Conservation (phyloP, 495 filamentous ascomycete species). For the Xylaria grammica region DNA sequence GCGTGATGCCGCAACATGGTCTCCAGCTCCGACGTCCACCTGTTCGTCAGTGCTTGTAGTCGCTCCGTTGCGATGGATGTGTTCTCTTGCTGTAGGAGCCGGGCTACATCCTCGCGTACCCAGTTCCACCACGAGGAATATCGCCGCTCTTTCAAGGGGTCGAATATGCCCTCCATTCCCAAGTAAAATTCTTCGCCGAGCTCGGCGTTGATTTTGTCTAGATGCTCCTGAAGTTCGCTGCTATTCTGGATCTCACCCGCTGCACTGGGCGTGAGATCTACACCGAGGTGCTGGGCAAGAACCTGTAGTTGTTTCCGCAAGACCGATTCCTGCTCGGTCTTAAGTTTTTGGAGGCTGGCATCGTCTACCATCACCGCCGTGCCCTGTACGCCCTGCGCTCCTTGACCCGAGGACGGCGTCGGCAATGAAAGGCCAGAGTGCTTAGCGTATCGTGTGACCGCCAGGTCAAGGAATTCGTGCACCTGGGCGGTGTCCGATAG, state of each 20-base stretch:
- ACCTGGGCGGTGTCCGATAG: slow-evolving; percentile 76
- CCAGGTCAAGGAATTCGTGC: slow-evolving; percentile 76
- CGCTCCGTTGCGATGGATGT: slow-evolving; percentile 61
- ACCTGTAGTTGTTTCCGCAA: slow-evolving; percentile 88
- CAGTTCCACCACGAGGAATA: slow-evolving; percentile 93
- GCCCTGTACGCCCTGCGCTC: slow-evolving; percentile 61
- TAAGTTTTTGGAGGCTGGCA: slow-evolving; percentile 81
- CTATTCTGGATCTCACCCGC: slow-evolving; percentile 69
- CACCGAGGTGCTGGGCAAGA: slow-evolving; percentile 82
- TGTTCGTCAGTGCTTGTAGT: slow-evolving; percentile 71
- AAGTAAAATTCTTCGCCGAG: slow-evolving; percentile 83
- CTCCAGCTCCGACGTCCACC: slow-evolving; percentile 86
- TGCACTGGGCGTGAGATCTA: slow-evolving; percentile 84
- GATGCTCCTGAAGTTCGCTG: slow-evolving; percentile 74
- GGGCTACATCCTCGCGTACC: slow-evolving; percentile 76
- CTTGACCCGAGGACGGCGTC: slow-evolving; percentile 63
- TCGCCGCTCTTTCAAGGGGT: slow-evolving; percentile 76
- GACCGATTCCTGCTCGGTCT: slow-evolving; percentile 80
- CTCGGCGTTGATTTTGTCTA: slow-evolving; percentile 81
- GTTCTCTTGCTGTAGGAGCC: slow-evolving; percentile 84
- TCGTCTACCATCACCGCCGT: slow-evolving; percentile 87
- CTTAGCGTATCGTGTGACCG: slow-evolving; percentile 75
- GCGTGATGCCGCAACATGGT: slow-evolving; percentile 87
- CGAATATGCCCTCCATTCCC: slow-evolving; percentile 82
- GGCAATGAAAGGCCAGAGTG: slow-evolving; percentile 75